Percentiles rank a stretch among this genome's conserved stretches.
Evolutionary conservation across 2,329 filamentous ascomycete species (phyloP).

Genomic region (Curvularia lunata): DNA sequence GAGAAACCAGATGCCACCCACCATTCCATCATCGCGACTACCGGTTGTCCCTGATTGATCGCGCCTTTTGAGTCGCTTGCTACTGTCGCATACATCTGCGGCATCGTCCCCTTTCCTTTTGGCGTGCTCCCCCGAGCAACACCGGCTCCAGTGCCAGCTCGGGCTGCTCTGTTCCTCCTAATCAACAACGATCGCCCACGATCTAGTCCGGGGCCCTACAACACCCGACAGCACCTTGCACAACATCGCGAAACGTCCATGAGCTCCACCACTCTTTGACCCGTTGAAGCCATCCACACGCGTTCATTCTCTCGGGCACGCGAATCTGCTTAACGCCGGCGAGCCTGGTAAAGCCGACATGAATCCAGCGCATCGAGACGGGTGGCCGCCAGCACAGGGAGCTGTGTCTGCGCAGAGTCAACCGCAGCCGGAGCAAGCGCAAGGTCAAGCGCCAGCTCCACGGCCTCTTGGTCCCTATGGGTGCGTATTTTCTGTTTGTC

Average conservation of each 20-base stretch:
- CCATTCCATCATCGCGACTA: slow-evolving; percentile 23
- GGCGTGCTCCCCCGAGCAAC: slow-evolving; percentile 22
- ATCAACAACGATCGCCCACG: slow-evolving; percentile 29
- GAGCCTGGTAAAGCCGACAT: slow-evolving; percentile 44
- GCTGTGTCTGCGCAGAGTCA: slow-evolving; percentile 55
- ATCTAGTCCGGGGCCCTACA: slow-evolving; percentile 22
- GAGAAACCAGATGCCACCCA: slow-evolving; percentile 20
- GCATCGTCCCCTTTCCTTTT: slow-evolving; percentile 20
- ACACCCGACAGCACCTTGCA: slow-evolving; percentile 17
- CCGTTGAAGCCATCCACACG: slow-evolving; percentile 21
- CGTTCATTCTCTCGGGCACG: slow-evolving; percentile 21
- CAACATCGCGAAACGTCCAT: slow-evolving; percentile 25
- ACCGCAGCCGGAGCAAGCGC: slow-evolving; percentile 45
- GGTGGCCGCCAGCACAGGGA: slow-evolving; percentile 54
- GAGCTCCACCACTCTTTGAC: slow-evolving; percentile 24
- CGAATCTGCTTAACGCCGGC: slow-evolving; percentile 35
- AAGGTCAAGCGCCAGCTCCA: slow-evolving; percentile 42
- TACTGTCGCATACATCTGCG: slow-evolving; percentile 23
- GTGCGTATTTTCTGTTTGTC: slow-evolving; percentile 33
- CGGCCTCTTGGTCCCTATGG: slow-evolving; percentile 47
- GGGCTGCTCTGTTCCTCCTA: slow-evolving; percentile 34
- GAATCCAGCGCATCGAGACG: slow-evolving; percentile 52
- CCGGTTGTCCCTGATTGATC: slow-evolving; percentile 9
- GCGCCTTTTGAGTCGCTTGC: slow-evolving; percentile 26
- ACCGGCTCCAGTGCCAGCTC: slow-evolving; percentile 25